These are phyloP conservation scores for Trichoderma breve DNA, from an alignment of 2,329 filamentous ascomycete genomes.

Conservation along the genomic window DNA sequence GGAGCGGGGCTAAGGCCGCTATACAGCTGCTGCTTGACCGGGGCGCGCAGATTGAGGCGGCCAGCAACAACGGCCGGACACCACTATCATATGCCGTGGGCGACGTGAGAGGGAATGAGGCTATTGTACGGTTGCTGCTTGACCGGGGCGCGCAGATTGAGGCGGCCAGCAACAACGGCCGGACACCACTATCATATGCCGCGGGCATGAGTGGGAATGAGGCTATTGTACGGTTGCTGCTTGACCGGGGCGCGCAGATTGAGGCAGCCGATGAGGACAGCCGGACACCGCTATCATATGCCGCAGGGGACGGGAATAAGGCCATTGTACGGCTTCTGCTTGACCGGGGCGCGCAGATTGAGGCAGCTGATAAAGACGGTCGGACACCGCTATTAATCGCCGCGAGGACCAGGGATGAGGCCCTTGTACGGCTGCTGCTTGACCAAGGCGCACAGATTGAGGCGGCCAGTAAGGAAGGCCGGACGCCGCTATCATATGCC, in stretches of 20 bases:
- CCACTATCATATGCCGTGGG: not conserved
- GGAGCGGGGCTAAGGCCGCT: no score
- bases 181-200: not conserved
- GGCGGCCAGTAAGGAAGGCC: no score
- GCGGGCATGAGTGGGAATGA: no score
- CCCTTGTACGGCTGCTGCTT: no score
- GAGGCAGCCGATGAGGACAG: not conserved
- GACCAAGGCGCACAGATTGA: no score
- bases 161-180: not conserved
- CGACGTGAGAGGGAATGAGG: rapidly evolving
- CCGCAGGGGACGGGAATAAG: not conserved
- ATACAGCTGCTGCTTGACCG: no score
- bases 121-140: not conserved
- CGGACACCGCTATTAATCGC: not conserved
- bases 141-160: not conserved
- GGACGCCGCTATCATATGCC: no score
- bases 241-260: not conserved
- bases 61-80: not conserved
- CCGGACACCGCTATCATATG: not conserved
- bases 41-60: not conserved
- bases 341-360: not conserved
- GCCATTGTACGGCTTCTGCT: not conserved
- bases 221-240: not conserved
- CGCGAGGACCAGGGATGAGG: no score
- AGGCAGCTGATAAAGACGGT: not conserved